Evolutionary conservation across 2,329 filamentous ascomycete genomes (phyloP).

Genomic region (Cryphonectria parasitica): DNA sequence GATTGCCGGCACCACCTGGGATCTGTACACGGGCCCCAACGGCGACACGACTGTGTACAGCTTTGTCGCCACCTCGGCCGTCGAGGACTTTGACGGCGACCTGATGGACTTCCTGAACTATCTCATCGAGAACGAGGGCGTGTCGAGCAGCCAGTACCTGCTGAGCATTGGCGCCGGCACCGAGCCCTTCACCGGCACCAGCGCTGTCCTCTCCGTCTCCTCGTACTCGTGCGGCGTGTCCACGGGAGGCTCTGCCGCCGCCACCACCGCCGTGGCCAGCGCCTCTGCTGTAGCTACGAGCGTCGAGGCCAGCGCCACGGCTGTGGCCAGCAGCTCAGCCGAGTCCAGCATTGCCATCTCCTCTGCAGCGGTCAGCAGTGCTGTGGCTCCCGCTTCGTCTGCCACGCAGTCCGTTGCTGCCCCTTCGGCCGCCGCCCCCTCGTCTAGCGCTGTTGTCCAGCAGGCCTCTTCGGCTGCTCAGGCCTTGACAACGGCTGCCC

Average conservation of each 20-base stretch:
- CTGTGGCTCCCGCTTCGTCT: slow-evolving; percentile 9
- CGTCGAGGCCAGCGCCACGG: slow-evolving; percentile 10
- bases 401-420: not conserved
- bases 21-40: slow-evolving; percentile 62
- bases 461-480: not conserved
- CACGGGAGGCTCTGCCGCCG: slow-evolving; percentile 4
- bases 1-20: slow-evolving; percentile 57
- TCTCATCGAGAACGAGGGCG: slow-evolving; percentile 51
- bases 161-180: slow-evolving; percentile 58
- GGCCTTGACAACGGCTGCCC: slow-evolving; percentile 8
- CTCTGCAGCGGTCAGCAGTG: slow-evolving; percentile 12
- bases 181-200: slow-evolving; percentile 57
- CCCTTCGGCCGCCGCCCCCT: not conserved
- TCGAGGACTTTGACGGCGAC: slow-evolving; percentile 59
- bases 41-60: slow-evolving; percentile 62
- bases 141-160: slow-evolving; percentile 55
- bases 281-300: not conserved
- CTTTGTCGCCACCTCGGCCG: slow-evolving; percentile 47
- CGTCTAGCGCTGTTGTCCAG: slow-evolving; percentile 6
- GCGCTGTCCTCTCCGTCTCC: slow-evolving; percentile 33
- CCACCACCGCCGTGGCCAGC: not conserved
- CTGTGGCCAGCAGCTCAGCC: not conserved
- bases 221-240: slow-evolving; percentile 16
- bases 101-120: slow-evolving; percentile 61
- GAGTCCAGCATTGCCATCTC: not conserved